Base-by-base conservation (phyloP, 805 yeast species). In the Saturnispora gosingensis region DNA sequence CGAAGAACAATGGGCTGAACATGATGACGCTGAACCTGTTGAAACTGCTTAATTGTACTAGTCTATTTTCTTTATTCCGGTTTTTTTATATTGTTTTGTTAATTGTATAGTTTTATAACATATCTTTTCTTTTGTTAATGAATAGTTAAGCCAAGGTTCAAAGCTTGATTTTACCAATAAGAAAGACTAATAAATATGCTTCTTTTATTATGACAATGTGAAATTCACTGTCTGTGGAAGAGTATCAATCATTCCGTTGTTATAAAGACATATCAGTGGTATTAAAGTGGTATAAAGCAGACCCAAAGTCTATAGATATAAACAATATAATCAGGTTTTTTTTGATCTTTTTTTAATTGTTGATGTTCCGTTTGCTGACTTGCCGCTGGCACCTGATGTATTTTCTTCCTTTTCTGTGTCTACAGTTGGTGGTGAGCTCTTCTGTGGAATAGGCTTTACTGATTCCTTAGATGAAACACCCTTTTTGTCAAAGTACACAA, bases 401-500 rank as follows among this genome's bases (percentile, higher is more conserved):
- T 10, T 10, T 8, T 61, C 62, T 13, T 30, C 42, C 13, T 20
- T 38, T 18, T 9, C 42, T n/a, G 9, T 18, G 22, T 18, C 25
- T 16, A 60, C 62, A 45, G 59, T 61, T 45, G 58, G 59, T 2
- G 61, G 59, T 1, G 59, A 50, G 16, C 53, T 53, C 3, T 48
- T 18, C 5, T 38, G 42, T 38, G 22, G 5, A 38, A 38, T 38
- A 38, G 42, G 42, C 5, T 38, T 38, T 8, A 6, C 24, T 3
- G 13, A 18, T 38, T 38, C 22, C 13, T 38, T 11, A 8, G 42
- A 60, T 9, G 61, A 50, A 3, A 55, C 52, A 7, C 61, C 56
- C 0, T 54, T 55, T 46, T 55, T 58, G 45, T 65, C 67, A 32
- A 61, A 54, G 45, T 60, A 61, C 24, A 61, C 55, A 40, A 58